Conservation (phyloP, 768 basidiomycete genomes). For the Trametes meyenii region DNA sequence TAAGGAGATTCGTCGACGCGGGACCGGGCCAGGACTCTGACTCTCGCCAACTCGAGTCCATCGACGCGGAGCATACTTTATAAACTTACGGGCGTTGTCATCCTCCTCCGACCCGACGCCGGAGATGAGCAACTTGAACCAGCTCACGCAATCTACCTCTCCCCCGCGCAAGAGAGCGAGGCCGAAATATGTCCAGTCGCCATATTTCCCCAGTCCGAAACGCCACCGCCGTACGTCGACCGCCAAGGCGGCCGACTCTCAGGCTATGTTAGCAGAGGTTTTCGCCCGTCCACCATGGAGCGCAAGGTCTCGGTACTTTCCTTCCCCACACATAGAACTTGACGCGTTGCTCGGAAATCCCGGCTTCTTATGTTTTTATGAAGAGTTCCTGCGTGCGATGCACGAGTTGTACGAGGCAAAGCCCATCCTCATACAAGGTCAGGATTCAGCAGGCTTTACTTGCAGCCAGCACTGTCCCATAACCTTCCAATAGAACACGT, state of each 20-base stretch:
- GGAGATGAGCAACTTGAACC: too few relatives aligned
- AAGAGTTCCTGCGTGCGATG: conserved; percentile 9
- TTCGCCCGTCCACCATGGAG: background rate
- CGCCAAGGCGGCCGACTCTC: background rate
- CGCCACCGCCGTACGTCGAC: background rate
- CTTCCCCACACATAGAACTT: background rate
- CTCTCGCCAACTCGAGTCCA: too few relatives aligned
- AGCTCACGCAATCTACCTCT: background rate
- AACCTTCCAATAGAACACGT: conserved; percentile 46
- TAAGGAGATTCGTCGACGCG: too few relatives aligned
- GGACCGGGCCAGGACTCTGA: too few relatives aligned
- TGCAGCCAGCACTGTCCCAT: background rate
- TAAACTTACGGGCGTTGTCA: too few relatives aligned
- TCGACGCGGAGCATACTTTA: too few relatives aligned
- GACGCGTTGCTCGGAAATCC: background rate
- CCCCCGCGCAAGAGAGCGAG: background rate
- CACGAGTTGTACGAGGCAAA: conserved; percentile 26
- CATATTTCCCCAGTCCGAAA: conserved; percentile 7
- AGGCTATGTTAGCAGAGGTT: background rate
- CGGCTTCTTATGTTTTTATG: conserved; percentile 6
- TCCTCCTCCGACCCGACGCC: too few relatives aligned
- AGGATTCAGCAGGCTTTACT: background rate
- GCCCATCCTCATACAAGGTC: conserved; percentile 36
- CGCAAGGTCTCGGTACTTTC: conserved; percentile 8
- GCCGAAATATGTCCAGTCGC: background rate